These are phyloP conservation scores for Plasmopara viticola DNA, from an alignment of 352 stramenopile genomes.

Conservation along the genomic window DNA sequence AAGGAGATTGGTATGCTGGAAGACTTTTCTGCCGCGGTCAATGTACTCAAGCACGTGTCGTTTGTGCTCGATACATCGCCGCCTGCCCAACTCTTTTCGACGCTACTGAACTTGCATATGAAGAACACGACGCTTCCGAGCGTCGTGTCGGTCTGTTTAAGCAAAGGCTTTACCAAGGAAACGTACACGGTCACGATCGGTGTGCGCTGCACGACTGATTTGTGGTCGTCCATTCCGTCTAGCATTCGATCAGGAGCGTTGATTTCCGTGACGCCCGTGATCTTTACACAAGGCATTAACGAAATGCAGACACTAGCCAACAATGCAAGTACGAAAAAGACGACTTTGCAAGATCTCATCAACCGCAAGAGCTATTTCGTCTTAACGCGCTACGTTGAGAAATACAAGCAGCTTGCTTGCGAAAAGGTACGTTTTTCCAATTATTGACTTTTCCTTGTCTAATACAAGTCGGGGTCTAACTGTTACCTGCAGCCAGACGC, in stretches of 20 bases:
- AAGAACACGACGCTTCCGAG: conserved; percentile 62
- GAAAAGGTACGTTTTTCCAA: conserved; percentile 18
- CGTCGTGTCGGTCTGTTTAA: conserved; percentile 68
- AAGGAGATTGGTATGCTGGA: conserved; percentile 96
- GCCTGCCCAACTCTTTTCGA: conserved; percentile 51
- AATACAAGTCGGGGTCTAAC: neutral
- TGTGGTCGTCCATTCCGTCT: conserved; percentile 37
- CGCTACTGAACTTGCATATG: conserved; percentile 73
- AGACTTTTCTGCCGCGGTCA: conserved; percentile 75
- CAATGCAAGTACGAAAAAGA: conserved; percentile 60
- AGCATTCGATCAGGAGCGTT: conserved; percentile 38
- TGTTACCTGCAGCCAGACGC: conserved; percentile 26
- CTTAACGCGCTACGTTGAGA: conserved; percentile 50
- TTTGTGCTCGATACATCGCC: conserved; percentile 67
- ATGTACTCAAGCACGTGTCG: conserved; percentile 64
- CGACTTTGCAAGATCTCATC: conserved; percentile 64
- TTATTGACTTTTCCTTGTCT: neutral
- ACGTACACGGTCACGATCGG: conserved; percentile 52
- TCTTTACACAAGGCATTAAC: conserved; percentile 77
- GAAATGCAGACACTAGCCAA: conserved; percentile 79
- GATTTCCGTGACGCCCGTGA: conserved; percentile 54
- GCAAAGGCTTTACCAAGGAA: conserved; percentile 37
- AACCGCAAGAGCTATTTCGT: conserved; percentile 66
- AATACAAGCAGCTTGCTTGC: conserved; percentile 49
- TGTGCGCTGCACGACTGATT: conserved; percentile 41